Percentiles rank a stretch among this genome's conserved stretches.
Conservation (phyloP, 176 grass and related monocot species). For the Musa beccarii region DNA sequence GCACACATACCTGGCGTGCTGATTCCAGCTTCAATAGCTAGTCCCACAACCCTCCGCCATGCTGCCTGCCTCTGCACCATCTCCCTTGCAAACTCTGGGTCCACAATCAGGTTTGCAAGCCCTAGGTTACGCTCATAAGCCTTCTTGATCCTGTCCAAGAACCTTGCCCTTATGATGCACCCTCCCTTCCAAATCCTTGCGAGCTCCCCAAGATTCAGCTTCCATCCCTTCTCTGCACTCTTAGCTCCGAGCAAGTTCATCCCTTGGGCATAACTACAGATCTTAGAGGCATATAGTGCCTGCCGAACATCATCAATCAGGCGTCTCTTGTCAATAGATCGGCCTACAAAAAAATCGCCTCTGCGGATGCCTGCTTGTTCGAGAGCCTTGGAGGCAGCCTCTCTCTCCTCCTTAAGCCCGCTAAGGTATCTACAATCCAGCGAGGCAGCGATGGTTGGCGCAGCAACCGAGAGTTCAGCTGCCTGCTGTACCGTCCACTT, state of each 20-base stretch:
- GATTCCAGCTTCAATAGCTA: constrained; percentile 72
- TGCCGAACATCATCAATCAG: constrained; percentile 67
- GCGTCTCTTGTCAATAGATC: constrained; percentile 48
- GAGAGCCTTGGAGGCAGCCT: constrained; percentile 46
- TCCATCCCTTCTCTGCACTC: constrained; percentile 73
- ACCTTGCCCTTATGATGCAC: constrained; percentile 83
- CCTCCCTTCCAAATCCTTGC: constrained; percentile 95
- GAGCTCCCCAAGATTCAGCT: constrained; percentile 72
- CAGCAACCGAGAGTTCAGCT: constrained; percentile 56
- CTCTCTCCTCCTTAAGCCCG: constrained; percentile 86
- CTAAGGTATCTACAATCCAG: constrained; percentile 60
- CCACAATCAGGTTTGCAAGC: constrained; percentile 89
- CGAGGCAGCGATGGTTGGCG: constrained; percentile 56
- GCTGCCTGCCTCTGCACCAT: constrained; percentile 88
- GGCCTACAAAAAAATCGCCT: constrained; percentile 28
- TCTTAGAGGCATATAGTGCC: constrained; percentile 70
- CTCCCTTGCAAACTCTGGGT: constrained; percentile 83
- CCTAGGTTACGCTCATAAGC: constrained; percentile 64
- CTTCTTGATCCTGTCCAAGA: constrained; percentile 87
- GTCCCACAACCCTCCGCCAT: constrained; percentile 81
- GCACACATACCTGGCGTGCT: constrained; percentile 90
- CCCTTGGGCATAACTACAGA: constrained; percentile 96
- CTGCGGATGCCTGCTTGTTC: constrained; percentile 55
- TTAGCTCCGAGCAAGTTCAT: constrained; percentile 85
- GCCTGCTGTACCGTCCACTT: constrained; percentile 96